A percentile compares a stretch with the other conserved stretches of the same genome.
Conservation (phyloP, 2,329 filamentous ascomycete genomes). For the Alternaria novae-zelandiae region DNA sequence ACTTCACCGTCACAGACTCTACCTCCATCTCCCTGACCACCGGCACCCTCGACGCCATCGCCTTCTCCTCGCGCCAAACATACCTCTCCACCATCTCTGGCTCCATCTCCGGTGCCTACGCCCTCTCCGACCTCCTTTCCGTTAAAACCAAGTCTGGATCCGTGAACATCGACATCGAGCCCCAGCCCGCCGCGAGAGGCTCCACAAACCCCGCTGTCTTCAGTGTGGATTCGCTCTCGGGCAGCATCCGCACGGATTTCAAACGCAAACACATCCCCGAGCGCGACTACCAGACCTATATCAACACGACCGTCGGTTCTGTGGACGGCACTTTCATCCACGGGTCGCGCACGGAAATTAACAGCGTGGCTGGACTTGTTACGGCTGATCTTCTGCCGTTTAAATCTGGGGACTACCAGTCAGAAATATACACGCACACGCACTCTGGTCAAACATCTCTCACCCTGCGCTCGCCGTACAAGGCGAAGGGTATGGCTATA, state of each 20-base stretch:
- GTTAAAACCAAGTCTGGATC: conserved; percentile 51
- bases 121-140: conserved; percentile 49
- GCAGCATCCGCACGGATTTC: conserved; percentile 48
- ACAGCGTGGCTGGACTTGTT: conserved; percentile 48
- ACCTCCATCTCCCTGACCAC: conserved; percentile 44
- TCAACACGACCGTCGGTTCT: conserved; percentile 48
- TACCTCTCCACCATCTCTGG: conserved; percentile 49
- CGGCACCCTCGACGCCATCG: conserved; percentile 42
- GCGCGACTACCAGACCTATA: conserved; percentile 50
- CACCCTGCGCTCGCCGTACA: conserved; percentile 43
- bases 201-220: conserved; percentile 47
- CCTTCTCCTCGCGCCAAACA: conserved; percentile 49
- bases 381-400: conserved; percentile 48
- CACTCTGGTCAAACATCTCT: conserved; percentile 45
- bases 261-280: conserved; percentile 46
- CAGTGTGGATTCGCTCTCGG: conserved; percentile 42
- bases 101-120: conserved; percentile 51
- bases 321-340: conserved; percentile 51
- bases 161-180: conserved; percentile 50
- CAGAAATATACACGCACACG: conserved; percentile 43
- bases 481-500: conserved; percentile 31
- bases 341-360: conserved; percentile 46
- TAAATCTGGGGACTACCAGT: conserved; percentile 31
- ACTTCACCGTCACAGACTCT: conserved; percentile 41
- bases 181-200: conserved; percentile 40